A percentile compares a stretch with the other conserved stretches of the same genome.
These are phyloP conservation scores for Leishmania tropica DNA, from an alignment of 208 protist species.

Conservation along the genomic window DNA sequence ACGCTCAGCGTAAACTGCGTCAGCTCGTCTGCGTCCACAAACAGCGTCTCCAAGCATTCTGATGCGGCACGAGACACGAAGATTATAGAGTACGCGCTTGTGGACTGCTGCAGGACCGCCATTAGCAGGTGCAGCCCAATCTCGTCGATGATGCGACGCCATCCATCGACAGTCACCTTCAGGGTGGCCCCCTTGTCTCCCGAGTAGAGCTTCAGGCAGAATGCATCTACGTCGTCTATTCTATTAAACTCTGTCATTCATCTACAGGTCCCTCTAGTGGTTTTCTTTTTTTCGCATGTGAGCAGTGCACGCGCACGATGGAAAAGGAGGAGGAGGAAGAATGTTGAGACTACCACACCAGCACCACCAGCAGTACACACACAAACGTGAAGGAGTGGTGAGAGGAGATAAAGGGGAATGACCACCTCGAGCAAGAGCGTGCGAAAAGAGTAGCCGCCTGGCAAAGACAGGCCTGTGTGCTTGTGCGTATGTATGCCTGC, in stretches of 20 bases:
- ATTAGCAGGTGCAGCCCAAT: conserved; percentile 25
- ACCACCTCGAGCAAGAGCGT: not conserved
- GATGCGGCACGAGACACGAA: conserved; percentile 51
- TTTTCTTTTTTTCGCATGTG: not conserved
- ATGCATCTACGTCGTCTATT: conserved; percentile 47
- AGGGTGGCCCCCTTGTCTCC: conserved; percentile 39
- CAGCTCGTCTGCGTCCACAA: conserved; percentile 26
- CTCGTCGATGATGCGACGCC: conserved; percentile 29
- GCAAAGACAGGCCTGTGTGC: not conserved
- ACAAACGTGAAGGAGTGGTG: not conserved
- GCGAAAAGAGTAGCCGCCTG: not conserved
- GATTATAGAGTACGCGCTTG: conserved; percentile 51
- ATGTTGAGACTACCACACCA: not conserved
- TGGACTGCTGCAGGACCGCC: conserved; percentile 38
- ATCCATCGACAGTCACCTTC: conserved; percentile 33
- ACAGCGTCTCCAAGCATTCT: conserved; percentile 43
- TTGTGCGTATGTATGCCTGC: conserved; percentile 11
- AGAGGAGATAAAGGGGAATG: not conserved
- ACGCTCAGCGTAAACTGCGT: conserved; percentile 31
- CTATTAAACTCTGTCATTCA: conserved; percentile 48
- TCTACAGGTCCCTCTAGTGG: conserved; percentile 13
- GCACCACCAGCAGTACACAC: not conserved
- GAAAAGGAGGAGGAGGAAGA: not conserved
- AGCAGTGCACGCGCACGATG: not conserved
- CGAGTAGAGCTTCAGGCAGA: conserved; percentile 37